These are phyloP conservation scores for Leccinum variicolor DNA, from an alignment of 768 basidiomycete genomes.

Conservation along the genomic window DNA sequence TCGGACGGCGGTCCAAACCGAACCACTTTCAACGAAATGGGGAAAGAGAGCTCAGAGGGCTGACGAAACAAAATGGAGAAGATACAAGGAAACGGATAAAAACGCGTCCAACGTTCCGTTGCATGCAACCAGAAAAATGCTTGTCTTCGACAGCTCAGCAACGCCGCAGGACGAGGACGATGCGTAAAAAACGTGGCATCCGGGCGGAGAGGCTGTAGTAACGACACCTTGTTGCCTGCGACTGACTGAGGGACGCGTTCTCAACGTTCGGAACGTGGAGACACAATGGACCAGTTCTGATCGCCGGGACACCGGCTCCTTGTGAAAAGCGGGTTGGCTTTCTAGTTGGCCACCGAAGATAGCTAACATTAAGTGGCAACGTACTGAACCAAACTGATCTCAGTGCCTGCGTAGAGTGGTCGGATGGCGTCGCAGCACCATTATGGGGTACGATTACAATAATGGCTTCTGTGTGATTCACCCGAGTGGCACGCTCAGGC, in stretches of 20 bases:
- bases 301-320: conserved; percentile 1
- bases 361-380: neutral
- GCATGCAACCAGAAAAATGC: neutral
- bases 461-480: neutral
- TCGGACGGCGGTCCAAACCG: neutral
- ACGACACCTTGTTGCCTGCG: neutral
- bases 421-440: neutral
- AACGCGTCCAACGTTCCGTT: neutral
- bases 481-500: neutral
- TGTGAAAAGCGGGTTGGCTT: neutral
- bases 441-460: neutral
- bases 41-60: neutral
- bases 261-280: neutral
- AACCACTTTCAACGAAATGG: conserved; percentile 5
- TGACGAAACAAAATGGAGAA: neutral
- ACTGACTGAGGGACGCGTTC: neutral
- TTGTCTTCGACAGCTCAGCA: neutral
- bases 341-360: conserved; percentile 1
- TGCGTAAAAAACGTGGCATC: conserved; percentile 12
- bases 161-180: neutral
- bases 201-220: neutral
- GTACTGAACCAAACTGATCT: neutral
- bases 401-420: neutral
- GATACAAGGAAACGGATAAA: neutral
- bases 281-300: neutral